Evolutionary conservation across 768 basidiomycete genomes (phyloP).

Genomic region (Lentinula guzmanii): DNA sequence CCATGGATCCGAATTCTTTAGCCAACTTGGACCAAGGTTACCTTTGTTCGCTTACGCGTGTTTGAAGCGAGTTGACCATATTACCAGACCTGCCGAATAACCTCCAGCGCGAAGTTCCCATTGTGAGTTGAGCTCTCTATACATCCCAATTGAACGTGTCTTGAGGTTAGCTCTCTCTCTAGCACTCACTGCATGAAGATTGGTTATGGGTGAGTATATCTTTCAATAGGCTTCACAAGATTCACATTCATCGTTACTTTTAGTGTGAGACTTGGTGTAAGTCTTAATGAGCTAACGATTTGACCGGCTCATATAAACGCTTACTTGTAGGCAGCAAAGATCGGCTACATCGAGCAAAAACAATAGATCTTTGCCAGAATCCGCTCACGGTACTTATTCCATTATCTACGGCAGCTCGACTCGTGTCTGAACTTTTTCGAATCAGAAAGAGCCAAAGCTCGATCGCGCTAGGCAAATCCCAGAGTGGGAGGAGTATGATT

Average conservation of each 20-base stretch:
- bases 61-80: not conserved
- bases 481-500: slow-evolving; percentile 95
- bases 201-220: slow-evolving; percentile 87
- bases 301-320: not conserved
- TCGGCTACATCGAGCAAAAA: slow-evolving; percentile 73
- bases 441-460: slow-evolving; percentile 94
- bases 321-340: slow-evolving; percentile 66
- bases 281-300: slow-evolving; percentile 16
- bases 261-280: slow-evolving; percentile 99
- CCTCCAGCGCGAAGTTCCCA: slow-evolving; percentile 86
- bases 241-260: slow-evolving; percentile 2
- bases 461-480: slow-evolving; percentile 91
- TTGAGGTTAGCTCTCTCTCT: not conserved
- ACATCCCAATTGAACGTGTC: not conserved
- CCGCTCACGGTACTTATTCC: slow-evolving; percentile 73
- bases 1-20: slow-evolving; percentile 89
- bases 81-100: slow-evolving; percentile 88
- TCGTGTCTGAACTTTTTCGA: not conserved
- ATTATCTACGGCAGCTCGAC: not conserved
- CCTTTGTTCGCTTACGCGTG: not conserved
- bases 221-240: not conserved
- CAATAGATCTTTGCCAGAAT: slow-evolving; percentile 95
- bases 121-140: slow-evolving; percentile 47
- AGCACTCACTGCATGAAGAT: slow-evolving; percentile 86
- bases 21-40: slow-evolving; percentile 92